Evolutionary conservation across 768 basidiomycete species (phyloP).

Genomic region (Leccinum longicurvipes): DNA sequence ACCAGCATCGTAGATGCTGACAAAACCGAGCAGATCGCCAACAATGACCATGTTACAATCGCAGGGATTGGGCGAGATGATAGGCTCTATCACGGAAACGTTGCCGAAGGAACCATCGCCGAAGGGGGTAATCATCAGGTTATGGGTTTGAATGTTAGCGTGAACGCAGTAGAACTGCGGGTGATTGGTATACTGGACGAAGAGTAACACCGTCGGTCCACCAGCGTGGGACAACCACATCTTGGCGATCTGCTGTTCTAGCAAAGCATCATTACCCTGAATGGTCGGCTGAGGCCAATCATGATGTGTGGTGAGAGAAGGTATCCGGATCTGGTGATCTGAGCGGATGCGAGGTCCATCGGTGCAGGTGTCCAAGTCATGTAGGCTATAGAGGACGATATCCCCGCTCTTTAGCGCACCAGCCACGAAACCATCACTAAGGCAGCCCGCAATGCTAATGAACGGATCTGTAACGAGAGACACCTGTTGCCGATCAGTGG

Average conservation of each 20-base stretch:
- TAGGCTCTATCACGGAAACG: slow-evolving; percentile 48
- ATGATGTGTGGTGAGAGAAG: slow-evolving; percentile 31
- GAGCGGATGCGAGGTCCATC: slow-evolving; percentile 14
- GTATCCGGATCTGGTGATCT: slow-evolving; percentile 33
- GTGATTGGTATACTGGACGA: slow-evolving; percentile 51
- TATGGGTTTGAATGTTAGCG: slow-evolving; percentile 31
- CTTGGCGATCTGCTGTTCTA: slow-evolving; percentile 10
- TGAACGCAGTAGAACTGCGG: slow-evolving; percentile 50
- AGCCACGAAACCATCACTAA: slow-evolving; percentile 43
- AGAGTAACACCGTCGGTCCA: slow-evolving; percentile 25
- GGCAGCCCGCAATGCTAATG: slow-evolving; percentile 45
- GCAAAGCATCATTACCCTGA: neutral
- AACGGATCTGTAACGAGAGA: slow-evolving; percentile 46
- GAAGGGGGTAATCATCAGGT: slow-evolving; percentile 40
- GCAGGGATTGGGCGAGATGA: slow-evolving; percentile 38
- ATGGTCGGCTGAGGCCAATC: slow-evolving; percentile 6
- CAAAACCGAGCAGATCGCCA: slow-evolving; percentile 64
- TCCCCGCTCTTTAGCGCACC: slow-evolving; percentile 57
- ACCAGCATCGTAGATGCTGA: slow-evolving; percentile 59
- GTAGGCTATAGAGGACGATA: slow-evolving; percentile 53
- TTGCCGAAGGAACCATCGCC: slow-evolving; percentile 51
- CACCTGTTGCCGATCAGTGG: slow-evolving; percentile 40
- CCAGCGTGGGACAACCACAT: slow-evolving; percentile 16
- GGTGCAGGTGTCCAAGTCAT: slow-evolving; percentile 23
- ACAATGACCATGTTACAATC: slow-evolving; percentile 52